These are phyloP conservation scores for Entomophthora muscae DNA, from an alignment of 371 early-diverging fungal species.

Conservation along the genomic window DNA sequence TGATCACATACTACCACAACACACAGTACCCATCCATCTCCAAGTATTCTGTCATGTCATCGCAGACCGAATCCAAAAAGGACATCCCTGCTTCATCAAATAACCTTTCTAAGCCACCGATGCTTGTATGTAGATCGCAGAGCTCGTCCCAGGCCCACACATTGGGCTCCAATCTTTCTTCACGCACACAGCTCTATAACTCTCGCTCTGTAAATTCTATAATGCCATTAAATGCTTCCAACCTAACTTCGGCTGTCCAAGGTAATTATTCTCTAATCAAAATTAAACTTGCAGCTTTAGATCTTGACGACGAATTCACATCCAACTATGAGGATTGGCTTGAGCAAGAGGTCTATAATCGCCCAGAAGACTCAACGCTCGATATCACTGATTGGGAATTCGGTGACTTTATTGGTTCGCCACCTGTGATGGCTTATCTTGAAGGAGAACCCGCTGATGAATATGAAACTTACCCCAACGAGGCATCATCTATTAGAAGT, in stretches of 20 bases:
- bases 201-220: neutral
- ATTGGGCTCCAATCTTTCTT: too few relatives aligned
- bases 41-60: neutral
- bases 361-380: neutral
- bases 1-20: neutral
- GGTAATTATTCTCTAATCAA: too few relatives aligned
- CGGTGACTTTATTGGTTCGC: neutral
- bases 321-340: slow-evolving; percentile 6
- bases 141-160: neutral
- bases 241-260: neutral
- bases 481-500: neutral
- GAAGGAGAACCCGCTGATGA: neutral
- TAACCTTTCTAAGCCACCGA: neutral
- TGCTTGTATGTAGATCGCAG: neutral
- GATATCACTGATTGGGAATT: neutral
- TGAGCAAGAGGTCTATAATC: slow-evolving; percentile 3
- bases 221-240: neutral
- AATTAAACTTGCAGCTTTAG: neutral
- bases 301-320: slow-evolving; percentile 1
- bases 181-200: neutral
- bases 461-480: neutral
- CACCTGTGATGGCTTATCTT: neutral
- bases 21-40: neutral
- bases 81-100: neutral
- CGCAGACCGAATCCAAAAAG: neutral